Evolutionary conservation across 306 rosid genomes (phyloP).

Genomic region (Trifolium fragiferum): DNA sequence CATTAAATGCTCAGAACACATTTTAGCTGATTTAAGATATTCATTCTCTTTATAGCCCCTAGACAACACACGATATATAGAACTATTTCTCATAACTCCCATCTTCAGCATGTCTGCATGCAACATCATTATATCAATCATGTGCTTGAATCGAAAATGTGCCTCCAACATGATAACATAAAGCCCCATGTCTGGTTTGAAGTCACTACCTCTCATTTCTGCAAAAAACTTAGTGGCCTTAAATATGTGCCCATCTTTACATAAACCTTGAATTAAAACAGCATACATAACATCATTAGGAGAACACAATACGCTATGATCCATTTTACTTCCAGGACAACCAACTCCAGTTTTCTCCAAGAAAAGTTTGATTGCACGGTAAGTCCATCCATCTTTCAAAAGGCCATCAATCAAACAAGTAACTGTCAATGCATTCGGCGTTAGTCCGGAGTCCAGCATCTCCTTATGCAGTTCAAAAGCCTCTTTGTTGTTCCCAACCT

Average conservation of each 20-base stretch:
- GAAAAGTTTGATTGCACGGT: slow-evolving; percentile 62
- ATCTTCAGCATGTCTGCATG: slow-evolving; percentile 75
- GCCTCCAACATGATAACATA: slow-evolving; percentile 61
- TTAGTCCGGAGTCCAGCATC: slow-evolving; percentile 62
- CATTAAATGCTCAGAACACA: slow-evolving; percentile 42
- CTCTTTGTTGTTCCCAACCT: slow-evolving; percentile 59
- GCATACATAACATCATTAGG: slow-evolving; percentile 60
- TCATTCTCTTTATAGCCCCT: slow-evolving; percentile 58
- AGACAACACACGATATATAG: slow-evolving; percentile 43
- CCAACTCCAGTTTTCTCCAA: slow-evolving; percentile 48
- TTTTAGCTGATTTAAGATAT: slow-evolving; percentile 45
- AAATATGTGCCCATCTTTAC: slow-evolving; percentile 52
- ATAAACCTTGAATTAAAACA: slow-evolving; percentile 66
- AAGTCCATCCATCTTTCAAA: slow-evolving; percentile 61
- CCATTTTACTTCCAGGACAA: slow-evolving; percentile 18
- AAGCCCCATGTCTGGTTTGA: slow-evolving; percentile 56
- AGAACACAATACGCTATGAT: slow-evolving; percentile 39
- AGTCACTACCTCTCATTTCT: slow-evolving; percentile 66
- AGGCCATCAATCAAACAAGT: slow-evolving; percentile 74
- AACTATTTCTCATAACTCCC: slow-evolving; percentile 55
- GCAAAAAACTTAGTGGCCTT: slow-evolving; percentile 50
- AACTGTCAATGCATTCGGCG: slow-evolving; percentile 60
- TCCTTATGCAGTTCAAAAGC: slow-evolving; percentile 59
- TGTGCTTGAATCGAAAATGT: slow-evolving; percentile 55
- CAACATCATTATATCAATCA: slow-evolving; percentile 65